These are phyloP conservation scores for Populus hybrid DNA, from an alignment of 441 rosid genomes.

Conservation along the genomic window DNA sequence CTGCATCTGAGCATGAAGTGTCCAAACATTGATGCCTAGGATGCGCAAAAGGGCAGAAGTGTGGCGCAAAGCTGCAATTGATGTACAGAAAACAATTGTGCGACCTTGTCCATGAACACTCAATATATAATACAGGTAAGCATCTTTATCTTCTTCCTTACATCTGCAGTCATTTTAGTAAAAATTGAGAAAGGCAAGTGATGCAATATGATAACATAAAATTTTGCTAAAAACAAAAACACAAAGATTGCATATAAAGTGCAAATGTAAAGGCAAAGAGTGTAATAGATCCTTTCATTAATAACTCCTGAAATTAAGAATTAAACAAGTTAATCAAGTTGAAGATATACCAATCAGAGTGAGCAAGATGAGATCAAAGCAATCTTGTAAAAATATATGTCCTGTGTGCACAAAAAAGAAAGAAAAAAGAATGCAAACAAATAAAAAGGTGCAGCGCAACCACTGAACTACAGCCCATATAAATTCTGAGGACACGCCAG, in stretches of 20 bases:
- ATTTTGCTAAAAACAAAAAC: not conserved
- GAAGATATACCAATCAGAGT: not conserved
- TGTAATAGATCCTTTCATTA: not conserved
- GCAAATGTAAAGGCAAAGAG: not conserved
- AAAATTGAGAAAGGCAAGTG: not conserved
- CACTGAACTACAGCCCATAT: not conserved
- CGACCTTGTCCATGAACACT: constrained; percentile 95
- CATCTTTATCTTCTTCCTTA: constrained; percentile 88
- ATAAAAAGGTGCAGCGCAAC: not conserved
- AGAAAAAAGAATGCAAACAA: not conserved
- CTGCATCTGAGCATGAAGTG: constrained; percentile 93
- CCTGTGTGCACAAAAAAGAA: not conserved
- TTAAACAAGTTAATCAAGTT: not conserved
- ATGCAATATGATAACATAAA: not conserved
- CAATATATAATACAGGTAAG: constrained; percentile 76
- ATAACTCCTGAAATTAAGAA: not conserved
- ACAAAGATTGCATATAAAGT: not conserved
- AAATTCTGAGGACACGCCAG: not conserved
- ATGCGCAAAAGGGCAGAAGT: constrained; percentile 67
- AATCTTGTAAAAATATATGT: not conserved
- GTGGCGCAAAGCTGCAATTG: constrained; percentile 93
- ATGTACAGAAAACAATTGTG: constrained; percentile 92
- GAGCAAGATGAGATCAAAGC: not conserved
- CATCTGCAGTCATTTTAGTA: constrained; percentile 49
- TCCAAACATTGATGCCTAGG: constrained; percentile 73